These are phyloP conservation scores for Lactarius evosmus DNA, from an alignment of 768 basidiomycete genomes.

Conservation along the genomic window DNA sequence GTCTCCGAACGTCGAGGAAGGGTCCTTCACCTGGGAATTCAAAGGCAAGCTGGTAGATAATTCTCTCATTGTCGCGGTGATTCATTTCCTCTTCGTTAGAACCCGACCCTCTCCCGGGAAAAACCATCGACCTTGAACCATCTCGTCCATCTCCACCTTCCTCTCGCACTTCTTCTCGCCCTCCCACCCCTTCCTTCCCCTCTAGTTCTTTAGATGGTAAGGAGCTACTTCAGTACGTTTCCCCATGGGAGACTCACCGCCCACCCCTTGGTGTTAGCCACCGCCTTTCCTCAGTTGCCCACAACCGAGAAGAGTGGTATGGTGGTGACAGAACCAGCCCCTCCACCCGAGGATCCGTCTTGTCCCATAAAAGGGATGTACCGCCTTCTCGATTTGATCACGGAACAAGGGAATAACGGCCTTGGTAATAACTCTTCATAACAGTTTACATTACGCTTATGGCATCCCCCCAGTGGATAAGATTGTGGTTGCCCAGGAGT, in stretches of 20 bases:
- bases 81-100: not conserved
- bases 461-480: constrained; percentile 46
- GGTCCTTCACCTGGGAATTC: not conserved
- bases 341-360: not conserved
- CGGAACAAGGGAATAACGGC: constrained; percentile 47
- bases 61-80: not conserved
- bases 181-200: not conserved
- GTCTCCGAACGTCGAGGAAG: not conserved
- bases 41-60: not conserved
- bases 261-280: not conserved
- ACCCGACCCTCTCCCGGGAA: not conserved
- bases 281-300: not conserved
- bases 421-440: constrained; percentile 39
- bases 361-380: constrained; percentile 43
- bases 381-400: constrained; percentile 51
- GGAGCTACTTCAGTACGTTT: not conserved
- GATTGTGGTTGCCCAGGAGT: constrained; percentile 53
- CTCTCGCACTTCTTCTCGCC: no score
- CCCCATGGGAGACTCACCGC: not conserved
- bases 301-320: not conserved
- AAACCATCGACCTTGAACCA: not conserved
- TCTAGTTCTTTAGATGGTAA: not conserved
- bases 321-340: not conserved
- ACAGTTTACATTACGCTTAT: not conserved
- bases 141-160: no score